Evolutionary conservation across 2,329 filamentous ascomycete species (phyloP).

Genomic region (Diatrype stigma): DNA sequence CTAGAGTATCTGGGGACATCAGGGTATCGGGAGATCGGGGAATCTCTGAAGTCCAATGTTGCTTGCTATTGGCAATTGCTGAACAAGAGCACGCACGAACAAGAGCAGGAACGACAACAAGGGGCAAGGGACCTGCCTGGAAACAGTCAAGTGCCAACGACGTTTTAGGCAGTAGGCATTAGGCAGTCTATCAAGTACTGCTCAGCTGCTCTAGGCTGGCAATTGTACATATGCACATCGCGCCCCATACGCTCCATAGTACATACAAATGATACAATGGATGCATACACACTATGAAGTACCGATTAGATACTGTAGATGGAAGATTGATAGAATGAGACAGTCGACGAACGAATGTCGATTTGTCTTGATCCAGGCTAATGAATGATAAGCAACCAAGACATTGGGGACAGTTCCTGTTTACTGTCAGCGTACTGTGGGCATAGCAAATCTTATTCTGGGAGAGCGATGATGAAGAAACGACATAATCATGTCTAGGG

Average conservation of each 20-base stretch:
- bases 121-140: neutral
- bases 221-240: too few species aligned
- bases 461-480: constrained; percentile 17
- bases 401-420: constrained; percentile 9
- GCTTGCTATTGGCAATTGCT: neutral
- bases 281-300: too few species aligned
- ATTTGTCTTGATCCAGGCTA: neutral
- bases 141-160: neutral
- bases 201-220: too few species aligned
- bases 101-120: neutral
- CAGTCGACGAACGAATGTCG: neutral
- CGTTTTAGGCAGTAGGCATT: too few species aligned
- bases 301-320: too few species aligned
- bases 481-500: constrained; percentile 9
- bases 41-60: too few species aligned
- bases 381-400: neutral
- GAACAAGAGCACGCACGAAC: neutral
- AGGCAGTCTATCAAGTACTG: neutral
- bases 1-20: too few species aligned
- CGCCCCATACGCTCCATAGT: too few species aligned
- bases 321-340: neutral
- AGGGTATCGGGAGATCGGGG: too few species aligned
- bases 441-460: constrained; percentile 15
- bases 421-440: constrained; percentile 17
- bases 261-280: too few species aligned